Base-by-base conservation (phyloP, 805 yeast species). In the Yamadazyma philogaea region DNA sequence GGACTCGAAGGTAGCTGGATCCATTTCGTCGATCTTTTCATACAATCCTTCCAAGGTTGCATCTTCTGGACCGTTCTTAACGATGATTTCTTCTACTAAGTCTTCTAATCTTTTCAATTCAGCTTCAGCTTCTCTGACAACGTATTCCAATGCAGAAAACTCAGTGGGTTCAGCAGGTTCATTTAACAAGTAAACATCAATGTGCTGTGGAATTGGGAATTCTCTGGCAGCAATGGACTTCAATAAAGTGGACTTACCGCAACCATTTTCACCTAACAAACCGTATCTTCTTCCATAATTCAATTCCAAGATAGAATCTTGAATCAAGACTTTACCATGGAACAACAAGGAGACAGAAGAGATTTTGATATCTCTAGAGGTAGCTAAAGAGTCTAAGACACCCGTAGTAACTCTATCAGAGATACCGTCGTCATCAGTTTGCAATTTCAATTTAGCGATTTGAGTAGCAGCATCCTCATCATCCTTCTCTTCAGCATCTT, bases 341-440 rank as follows among this genome's bases (percentile, higher is more conserved):
- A 93, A 93, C 53, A 89, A 79, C 53, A 91, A 75, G 7, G 98
- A 87, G 33, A 89, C 87, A 39, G 96, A 86, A 15, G 91, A 81
- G 56, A 91, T 64, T 72, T 93, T 93, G 61, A 93, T 72, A 82
- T 93, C 99, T 68, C 97, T 82, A 14, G 97, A 88, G 21, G 97
- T 90, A 32, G 65, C 78, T 62, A 93, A 74, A 40, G 96, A 87
- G 45, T 84, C 90, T 61, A 93, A 75, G 36, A 93, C 99, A 77
- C 99, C 99, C 34, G 99, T 91, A 54, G 91, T 86, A 52, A 91
- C 99, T 75, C 99, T 87, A 68, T 91, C 99, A 35, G 96, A 87
- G 44, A 91, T 61, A 54, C 99, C 99, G 58, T 89, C 83, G 63
- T 87, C 82, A 68, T 91, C 99, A 63, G 85, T 84, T 72, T 91